Evolutionary conservation across 768 basidiomycete genomes (phyloP).

Genomic region (Mycena amicta): DNA sequence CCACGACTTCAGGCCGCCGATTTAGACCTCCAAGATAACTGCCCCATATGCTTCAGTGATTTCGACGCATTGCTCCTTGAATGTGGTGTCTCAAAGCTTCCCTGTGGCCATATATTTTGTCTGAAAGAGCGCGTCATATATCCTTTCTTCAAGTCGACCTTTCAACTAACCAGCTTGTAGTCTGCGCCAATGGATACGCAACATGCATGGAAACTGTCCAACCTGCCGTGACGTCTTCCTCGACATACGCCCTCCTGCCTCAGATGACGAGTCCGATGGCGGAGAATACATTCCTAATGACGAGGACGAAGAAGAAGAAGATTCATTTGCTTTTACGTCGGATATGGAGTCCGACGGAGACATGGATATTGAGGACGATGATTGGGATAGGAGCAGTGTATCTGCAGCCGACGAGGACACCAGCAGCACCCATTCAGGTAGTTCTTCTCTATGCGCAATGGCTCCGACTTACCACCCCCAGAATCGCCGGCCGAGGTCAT

Average conservation of each 20-base stretch:
- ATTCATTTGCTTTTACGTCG: slow-evolving; percentile 16
- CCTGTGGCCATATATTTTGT: slow-evolving; percentile 72
- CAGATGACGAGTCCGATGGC: slow-evolving; percentile 68
- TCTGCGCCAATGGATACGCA: slow-evolving; percentile 67
- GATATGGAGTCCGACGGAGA: slow-evolving; percentile 47
- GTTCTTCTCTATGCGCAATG: slow-evolving; percentile 21
- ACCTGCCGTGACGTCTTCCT: slow-evolving; percentile 65
- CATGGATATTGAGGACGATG: slow-evolving; percentile 37
- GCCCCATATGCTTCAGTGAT: slow-evolving; percentile 65
- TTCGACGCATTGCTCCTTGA: slow-evolving; percentile 50
- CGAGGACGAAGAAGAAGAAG: slow-evolving; percentile 56
- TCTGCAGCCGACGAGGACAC: slow-evolving; percentile 17
- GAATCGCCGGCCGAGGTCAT: not conserved
- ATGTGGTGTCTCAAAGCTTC: slow-evolving; percentile 56
- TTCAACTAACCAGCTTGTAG: slow-evolving; percentile 34
- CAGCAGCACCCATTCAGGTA: slow-evolving; percentile 17
- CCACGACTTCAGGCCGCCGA: slow-evolving; percentile 43
- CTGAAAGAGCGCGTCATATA: slow-evolving; percentile 51
- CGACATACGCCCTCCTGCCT: slow-evolving; percentile 52
- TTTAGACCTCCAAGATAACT: slow-evolving; percentile 51
- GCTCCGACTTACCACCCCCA: too few species aligned
- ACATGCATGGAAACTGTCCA: slow-evolving; percentile 68
- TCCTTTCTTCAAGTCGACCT: too few species aligned
- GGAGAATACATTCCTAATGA: slow-evolving; percentile 62
- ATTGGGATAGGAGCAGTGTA: slow-evolving; percentile 25